Evolutionary conservation across 2,329 filamentous ascomycete genomes (phyloP).

Genomic region (Huntiella moniliformis): DNA sequence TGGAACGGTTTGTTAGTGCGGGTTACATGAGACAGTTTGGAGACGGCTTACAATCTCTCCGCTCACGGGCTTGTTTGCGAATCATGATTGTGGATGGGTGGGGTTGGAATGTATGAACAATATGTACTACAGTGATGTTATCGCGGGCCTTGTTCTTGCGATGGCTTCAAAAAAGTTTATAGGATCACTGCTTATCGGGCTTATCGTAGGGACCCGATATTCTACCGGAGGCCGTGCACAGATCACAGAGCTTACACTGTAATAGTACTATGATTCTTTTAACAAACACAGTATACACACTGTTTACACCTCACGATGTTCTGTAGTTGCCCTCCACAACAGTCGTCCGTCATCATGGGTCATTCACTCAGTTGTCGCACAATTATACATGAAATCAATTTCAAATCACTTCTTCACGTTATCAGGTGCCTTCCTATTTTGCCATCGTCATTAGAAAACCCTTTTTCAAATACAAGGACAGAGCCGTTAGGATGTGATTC

Average conservation of each 20-base stretch:
- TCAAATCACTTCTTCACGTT: too few relatives aligned
- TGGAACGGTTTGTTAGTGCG: not conserved
- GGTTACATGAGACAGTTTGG: not conserved
- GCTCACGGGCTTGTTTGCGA: slow-evolving; percentile 24
- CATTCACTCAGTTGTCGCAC: too few relatives aligned
- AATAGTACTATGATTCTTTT: too few relatives aligned
- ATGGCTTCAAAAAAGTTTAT: slow-evolving; percentile 9
- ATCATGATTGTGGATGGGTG: slow-evolving; percentile 7
- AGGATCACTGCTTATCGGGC: slow-evolving; percentile 5
- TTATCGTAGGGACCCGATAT: not conserved
- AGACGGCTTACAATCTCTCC: slow-evolving; percentile 20
- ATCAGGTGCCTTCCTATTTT: too few relatives aligned
- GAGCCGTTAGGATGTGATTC: slow-evolving; percentile 11
- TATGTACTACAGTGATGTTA: too few relatives aligned
- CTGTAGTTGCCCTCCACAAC: too few relatives aligned
- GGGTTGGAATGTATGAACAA: not conserved
- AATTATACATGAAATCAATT: too few relatives aligned
- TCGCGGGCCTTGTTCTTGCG: not conserved
- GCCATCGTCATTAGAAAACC: not conserved
- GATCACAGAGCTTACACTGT: too few relatives aligned
- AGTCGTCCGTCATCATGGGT: too few relatives aligned
- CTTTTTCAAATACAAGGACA: not conserved
- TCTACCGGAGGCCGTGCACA: not conserved
- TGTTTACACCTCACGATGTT: too few relatives aligned
- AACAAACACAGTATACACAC: too few relatives aligned